Conservation (phyloP, 495 filamentous ascomycete species). For the Penicillium bovifimosum region DNA sequence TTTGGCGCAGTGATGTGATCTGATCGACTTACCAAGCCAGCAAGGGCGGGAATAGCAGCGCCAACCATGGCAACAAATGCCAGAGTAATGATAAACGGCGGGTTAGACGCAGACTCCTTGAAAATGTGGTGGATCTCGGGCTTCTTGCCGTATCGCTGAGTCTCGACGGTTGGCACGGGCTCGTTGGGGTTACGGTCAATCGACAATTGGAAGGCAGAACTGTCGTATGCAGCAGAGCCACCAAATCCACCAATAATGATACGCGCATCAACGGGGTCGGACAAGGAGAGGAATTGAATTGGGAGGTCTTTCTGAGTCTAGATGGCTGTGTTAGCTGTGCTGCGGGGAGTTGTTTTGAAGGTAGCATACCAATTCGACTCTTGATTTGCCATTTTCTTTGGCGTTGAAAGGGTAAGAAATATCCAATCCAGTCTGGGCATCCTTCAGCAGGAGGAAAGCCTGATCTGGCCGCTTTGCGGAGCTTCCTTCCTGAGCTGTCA, state of each 20-base stretch:
- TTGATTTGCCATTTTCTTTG: constrained; percentile 82
- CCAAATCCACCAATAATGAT: constrained; percentile 87
- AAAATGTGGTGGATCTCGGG: constrained; percentile 91
- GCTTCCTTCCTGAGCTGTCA: constrained; percentile 75
- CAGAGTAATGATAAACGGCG: constrained; percentile 75
- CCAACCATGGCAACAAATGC: constrained; percentile 68
- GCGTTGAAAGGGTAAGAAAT: constrained; percentile 81
- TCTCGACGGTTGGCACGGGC: constrained; percentile 50
- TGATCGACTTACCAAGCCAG: constrained; percentile 56
- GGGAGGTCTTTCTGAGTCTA: constrained; percentile 90
- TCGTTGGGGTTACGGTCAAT: constrained; percentile 56
- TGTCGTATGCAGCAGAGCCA: constrained; percentile 57
- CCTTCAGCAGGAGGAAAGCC: constrained; percentile 78
- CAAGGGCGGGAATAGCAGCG: constrained; percentile 64
- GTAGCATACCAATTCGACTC: constrained; percentile 70
- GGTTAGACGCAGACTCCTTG: constrained; percentile 68
- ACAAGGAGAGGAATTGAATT: constrained; percentile 64
- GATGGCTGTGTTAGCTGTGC: constrained; percentile 6
- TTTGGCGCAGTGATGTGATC: not conserved
- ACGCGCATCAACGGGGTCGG: constrained; percentile 64
- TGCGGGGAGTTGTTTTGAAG: not conserved
- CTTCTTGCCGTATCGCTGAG: constrained; percentile 73
- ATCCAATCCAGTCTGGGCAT: constrained; percentile 69
- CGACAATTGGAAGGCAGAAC: constrained; percentile 60
- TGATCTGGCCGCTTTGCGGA: constrained; percentile 83